Evolutionary conservation across 2,329 filamentous ascomycete genomes (phyloP).

Genomic region (Aspergillus phoenicis): DNA sequence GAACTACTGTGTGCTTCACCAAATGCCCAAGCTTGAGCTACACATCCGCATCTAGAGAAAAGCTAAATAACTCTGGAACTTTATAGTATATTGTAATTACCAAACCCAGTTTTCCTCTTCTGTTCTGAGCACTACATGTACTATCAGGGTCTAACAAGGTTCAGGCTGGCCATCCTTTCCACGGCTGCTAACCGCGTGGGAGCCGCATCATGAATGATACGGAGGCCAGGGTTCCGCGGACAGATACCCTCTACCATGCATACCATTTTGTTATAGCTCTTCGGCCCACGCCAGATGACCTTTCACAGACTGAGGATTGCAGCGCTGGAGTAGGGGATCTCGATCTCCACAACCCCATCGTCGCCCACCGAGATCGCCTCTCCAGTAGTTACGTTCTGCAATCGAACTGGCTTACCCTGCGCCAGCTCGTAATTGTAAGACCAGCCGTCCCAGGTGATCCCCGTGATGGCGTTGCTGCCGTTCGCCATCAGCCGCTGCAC

Average conservation of each 20-base stretch:
- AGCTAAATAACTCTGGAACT: not conserved
- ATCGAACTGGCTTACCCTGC: conserved; percentile 54
- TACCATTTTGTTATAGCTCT: not conserved
- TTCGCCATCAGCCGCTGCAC: conserved; percentile 61
- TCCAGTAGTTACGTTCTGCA: conserved; percentile 58
- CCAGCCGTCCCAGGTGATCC: conserved; percentile 63
- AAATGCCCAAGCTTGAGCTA: not conserved
- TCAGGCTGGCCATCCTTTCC: not conserved
- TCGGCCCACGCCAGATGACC: not conserved
- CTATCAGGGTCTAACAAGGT: not conserved
- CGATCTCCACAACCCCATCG: conserved; percentile 37
- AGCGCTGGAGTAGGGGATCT: conserved; percentile 31
- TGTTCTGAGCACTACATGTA: not conserved
- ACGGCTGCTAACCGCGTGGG: not conserved
- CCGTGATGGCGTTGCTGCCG: conserved; percentile 65
- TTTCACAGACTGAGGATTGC: conserved; percentile 19
- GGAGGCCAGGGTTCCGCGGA: not conserved
- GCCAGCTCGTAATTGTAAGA: conserved; percentile 65
- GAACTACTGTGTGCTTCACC: not conserved
- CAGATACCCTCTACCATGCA: conserved; percentile 8
- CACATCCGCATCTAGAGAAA: not conserved
- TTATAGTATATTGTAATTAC: not conserved
- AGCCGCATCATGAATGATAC: conserved; percentile 1
- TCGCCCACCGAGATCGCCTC: conserved; percentile 44
- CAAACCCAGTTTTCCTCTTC: not conserved